Conservation (phyloP, 495 filamentous ascomycete genomes). For the Pyronema omphalodes region DNA sequence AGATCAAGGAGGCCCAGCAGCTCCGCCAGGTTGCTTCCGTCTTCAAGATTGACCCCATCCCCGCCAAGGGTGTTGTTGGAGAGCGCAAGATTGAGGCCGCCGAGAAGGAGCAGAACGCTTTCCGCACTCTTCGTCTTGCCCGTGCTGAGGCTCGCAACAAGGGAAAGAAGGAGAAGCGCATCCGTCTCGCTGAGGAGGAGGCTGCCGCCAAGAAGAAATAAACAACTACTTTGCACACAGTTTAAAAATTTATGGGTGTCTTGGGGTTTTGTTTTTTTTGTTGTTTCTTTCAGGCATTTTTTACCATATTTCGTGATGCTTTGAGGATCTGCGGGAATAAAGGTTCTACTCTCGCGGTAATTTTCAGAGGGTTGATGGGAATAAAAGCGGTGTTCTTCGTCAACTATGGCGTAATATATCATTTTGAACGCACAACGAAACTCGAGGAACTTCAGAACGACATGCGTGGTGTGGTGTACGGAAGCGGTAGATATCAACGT, state of each 20-base stretch:
- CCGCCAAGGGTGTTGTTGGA: conserved; percentile 48
- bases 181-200: conserved; percentile 79
- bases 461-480: too few relatives aligned
- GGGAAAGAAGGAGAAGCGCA: conserved; percentile 83
- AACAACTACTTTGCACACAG: conserved; percentile 23
- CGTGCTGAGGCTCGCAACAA: conserved; percentile 64
- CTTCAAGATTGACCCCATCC: conserved; percentile 54
- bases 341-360: too few relatives aligned
- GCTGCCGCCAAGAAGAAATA: conserved; percentile 83
- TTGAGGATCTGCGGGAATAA: conserved; percentile 2
- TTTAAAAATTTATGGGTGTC: neutral
- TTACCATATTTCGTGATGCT: neutral
- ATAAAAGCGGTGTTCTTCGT: too few relatives aligned
- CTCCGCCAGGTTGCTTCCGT: conserved; percentile 37
- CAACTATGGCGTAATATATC: too few relatives aligned
- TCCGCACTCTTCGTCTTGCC: conserved; percentile 65
- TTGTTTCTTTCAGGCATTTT: neutral
- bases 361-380: too few relatives aligned
- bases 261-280: neutral
- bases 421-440: too few relatives aligned
- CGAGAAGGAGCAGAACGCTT: conserved; percentile 50
- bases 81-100: conserved; percentile 59
- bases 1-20: conserved; percentile 59
- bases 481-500: too few relatives aligned
- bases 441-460: too few relatives aligned